Percentiles rank a stretch among this genome's conserved stretches.
Evolutionary conservation across 495 filamentous ascomycete genomes (phyloP).

Genomic region (Lepidopterella palustris): DNA sequence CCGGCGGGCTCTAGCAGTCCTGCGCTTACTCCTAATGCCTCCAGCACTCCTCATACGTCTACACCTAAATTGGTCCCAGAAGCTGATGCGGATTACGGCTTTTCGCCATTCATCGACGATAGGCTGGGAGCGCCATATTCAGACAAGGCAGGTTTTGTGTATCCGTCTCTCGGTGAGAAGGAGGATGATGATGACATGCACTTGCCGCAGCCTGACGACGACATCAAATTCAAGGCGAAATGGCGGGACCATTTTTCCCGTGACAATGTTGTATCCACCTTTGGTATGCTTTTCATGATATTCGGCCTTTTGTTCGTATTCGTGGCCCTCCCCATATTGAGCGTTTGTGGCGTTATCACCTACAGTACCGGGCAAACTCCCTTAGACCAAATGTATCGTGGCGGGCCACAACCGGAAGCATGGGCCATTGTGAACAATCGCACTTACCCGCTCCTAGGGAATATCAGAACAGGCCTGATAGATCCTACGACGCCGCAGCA

Average conservation of each 20-base stretch:
- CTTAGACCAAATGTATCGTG: slow-evolving; percentile 28
- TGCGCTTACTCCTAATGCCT: slow-evolving; percentile 9
- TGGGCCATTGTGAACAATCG: slow-evolving; percentile 33
- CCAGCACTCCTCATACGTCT: slow-evolving; percentile 20
- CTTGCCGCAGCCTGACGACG: slow-evolving; percentile 44
- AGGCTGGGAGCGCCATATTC: slow-evolving; percentile 35
- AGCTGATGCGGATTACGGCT: slow-evolving; percentile 30
- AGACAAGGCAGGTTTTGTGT: slow-evolving; percentile 31
- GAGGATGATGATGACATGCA: slow-evolving; percentile 48
- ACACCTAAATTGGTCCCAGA: slow-evolving; percentile 22
- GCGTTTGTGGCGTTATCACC: slow-evolving; percentile 31
- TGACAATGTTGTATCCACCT: slow-evolving; percentile 36
- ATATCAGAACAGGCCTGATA: slow-evolving; percentile 55
- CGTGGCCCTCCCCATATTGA: slow-evolving; percentile 43
- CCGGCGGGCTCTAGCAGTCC: neutral
- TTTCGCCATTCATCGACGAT: slow-evolving; percentile 36
- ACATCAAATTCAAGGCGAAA: slow-evolving; percentile 38
- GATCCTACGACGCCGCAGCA: slow-evolving; percentile 65
- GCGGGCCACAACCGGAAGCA: slow-evolving; percentile 14
- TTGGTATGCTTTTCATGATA: slow-evolving; percentile 41
- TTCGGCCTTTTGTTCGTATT: slow-evolving; percentile 43
- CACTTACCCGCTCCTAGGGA: slow-evolving; percentile 48
- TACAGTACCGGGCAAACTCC: slow-evolving; percentile 29
- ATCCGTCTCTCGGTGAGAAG: slow-evolving; percentile 42
- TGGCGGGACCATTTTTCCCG: slow-evolving; percentile 39